These are phyloP conservation scores for Rhodomyrtus psidioides DNA, from an alignment of 441 rosid species.

Conservation along the genomic window DNA sequence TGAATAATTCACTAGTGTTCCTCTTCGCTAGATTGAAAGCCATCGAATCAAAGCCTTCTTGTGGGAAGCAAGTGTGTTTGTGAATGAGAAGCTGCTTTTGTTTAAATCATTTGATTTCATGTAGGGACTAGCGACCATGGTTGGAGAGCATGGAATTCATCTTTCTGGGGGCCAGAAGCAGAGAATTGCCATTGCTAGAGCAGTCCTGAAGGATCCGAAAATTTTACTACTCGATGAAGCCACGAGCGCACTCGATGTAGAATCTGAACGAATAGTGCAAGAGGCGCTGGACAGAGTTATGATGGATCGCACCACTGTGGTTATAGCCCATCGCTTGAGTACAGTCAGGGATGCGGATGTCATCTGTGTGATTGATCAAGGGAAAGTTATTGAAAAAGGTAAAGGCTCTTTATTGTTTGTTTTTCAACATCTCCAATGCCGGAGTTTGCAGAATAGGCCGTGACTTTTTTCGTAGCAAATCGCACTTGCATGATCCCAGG, in stretches of 20 bases:
- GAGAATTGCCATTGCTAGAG: conserved; percentile 81
- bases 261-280: conserved; percentile 64
- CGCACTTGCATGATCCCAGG: conserved; percentile 26
- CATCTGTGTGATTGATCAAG: conserved; percentile 59
- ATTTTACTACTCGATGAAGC: conserved; percentile 79
- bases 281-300: conserved; percentile 55
- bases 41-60: neutral
- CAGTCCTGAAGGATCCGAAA: conserved; percentile 60
- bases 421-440: neutral
- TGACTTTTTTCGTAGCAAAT: neutral
- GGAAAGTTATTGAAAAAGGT: conserved; percentile 69
- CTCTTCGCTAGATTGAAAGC: neutral
- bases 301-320: conserved; percentile 58
- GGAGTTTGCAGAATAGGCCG: neutral
- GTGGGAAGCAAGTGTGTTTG: neutral
- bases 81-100: neutral
- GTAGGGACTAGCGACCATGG: conserved; percentile 71
- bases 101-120: neutral
- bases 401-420: neutral
- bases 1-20: neutral
- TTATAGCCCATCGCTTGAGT: conserved; percentile 71
- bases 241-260: conserved; percentile 71
- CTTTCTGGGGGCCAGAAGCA: conserved; percentile 85
- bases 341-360: conserved; percentile 56
- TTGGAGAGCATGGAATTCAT: conserved; percentile 74